These are phyloP conservation scores for Fusarium lyarnte DNA, from an alignment of 2,329 filamentous ascomycete species.

Conservation along the genomic window DNA sequence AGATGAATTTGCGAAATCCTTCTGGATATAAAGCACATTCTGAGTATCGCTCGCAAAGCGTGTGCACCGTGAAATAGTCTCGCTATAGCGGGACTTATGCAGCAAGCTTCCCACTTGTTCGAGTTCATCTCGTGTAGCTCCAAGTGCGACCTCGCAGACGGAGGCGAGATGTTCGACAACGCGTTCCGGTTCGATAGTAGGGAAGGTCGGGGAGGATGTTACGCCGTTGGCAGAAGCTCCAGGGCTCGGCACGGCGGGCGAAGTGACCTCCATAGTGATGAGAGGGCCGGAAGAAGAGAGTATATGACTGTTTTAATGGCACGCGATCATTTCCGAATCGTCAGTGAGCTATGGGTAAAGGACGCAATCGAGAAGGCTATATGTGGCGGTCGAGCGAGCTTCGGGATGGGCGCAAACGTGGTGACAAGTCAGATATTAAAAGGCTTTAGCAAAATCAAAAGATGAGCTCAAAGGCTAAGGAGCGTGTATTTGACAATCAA, in stretches of 20 bases:
- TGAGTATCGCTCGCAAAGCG: constrained; percentile 91
- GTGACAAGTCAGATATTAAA: constrained; percentile 21
- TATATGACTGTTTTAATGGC: constrained; percentile 33
- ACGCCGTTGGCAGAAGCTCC: constrained; percentile 57
- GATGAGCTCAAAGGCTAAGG: constrained; percentile 29
- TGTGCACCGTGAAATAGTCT: constrained; percentile 87
- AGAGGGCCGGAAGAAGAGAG: constrained; percentile 19
- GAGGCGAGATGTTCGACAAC: constrained; percentile 77
- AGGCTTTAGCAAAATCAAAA: constrained; percentile 29
- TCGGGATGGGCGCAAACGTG: constrained; percentile 24
- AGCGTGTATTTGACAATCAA: constrained; percentile 31
- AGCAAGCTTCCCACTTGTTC: constrained; percentile 84
- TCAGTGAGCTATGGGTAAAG: constrained; percentile 20
- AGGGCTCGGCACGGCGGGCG: constrained; percentile 55
- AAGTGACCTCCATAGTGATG: constrained; percentile 63
- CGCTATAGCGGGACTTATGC: constrained; percentile 73
- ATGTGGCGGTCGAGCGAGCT: constrained; percentile 19
- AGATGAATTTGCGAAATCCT: constrained; percentile 72
- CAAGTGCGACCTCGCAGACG: constrained; percentile 77
- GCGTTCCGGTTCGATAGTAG: constrained; percentile 71
- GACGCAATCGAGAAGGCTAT: constrained; percentile 19
- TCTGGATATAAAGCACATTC: constrained; percentile 89
- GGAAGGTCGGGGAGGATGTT: constrained; percentile 55
- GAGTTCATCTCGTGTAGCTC: constrained; percentile 80
- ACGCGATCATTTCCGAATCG: constrained; percentile 45